phyloP scores from a whole-genome alignment of 148 eudicot species.

The Vaccinium myrtillus region DNA sequence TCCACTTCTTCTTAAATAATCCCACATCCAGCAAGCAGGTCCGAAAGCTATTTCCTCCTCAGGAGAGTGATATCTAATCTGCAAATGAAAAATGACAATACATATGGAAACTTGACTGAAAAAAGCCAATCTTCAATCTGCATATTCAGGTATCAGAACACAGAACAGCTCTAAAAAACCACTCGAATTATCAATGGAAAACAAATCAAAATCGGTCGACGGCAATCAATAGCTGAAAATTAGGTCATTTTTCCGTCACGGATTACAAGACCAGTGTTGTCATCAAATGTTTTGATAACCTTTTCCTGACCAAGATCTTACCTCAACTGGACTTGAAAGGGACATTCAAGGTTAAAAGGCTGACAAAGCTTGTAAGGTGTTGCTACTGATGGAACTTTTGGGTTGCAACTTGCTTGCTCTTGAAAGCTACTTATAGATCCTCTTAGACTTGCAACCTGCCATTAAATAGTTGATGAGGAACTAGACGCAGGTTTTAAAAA shows the following conservation, averaged over 20 bases:
- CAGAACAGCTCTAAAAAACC: neutral
- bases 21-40: constrained; percentile 99
- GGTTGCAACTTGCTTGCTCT: constrained; percentile 87
- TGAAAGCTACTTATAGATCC: constrained; percentile 88
- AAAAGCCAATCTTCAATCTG: neutral
- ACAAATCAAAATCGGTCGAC: neutral
- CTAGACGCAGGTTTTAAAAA: neutral
- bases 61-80: constrained; percentile 85
- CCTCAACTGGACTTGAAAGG: constrained; percentile 80
- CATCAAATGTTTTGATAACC: constrained; percentile 6
- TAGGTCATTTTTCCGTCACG: neutral
- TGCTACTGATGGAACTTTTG: constrained; percentile 45
- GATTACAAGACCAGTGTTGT: neutral
- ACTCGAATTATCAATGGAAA: constrained; percentile 1
- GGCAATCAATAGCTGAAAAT: neutral
- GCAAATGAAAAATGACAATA: constrained; percentile 22
- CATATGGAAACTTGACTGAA: neutral
- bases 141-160: neutral
- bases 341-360: constrained; percentile 65
- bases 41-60: constrained; percentile 98
- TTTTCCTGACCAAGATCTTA: constrained; percentile 22
- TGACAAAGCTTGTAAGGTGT: constrained; percentile 74
- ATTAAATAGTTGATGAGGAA: constrained; percentile 20
- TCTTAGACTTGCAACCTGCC: constrained; percentile 87
- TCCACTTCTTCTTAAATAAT: constrained; percentile 96